Evolutionary conservation across 345 rosid genomes (phyloP).

Genomic region (Physaria fendleri): DNA sequence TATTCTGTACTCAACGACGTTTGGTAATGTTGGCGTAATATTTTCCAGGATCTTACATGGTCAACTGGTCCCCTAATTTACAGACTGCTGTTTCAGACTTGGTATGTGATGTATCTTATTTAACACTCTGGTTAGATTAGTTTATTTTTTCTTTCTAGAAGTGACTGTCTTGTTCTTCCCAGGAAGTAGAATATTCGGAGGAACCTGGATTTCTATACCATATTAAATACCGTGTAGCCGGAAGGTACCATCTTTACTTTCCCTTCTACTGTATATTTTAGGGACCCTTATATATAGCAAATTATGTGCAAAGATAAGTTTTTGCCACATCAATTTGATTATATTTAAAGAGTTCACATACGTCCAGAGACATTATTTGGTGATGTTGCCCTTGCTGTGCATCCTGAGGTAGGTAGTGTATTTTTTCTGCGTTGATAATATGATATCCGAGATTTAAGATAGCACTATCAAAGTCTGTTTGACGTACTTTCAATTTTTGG

Average conservation of each 20-base stretch:
- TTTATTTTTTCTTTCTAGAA: conserved; percentile 6
- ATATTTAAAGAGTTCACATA: neutral
- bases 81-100: conserved; percentile 99
- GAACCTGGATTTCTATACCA: conserved; percentile 78
- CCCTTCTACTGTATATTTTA: neutral
- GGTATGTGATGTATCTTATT: conserved; percentile 50
- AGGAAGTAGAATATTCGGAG: conserved; percentile 99
- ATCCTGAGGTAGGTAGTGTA: conserved; percentile 59
- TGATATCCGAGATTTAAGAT: neutral
- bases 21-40: conserved; percentile 16
- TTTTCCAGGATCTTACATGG: conserved; percentile 84
- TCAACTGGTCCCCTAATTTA: conserved; percentile 97
- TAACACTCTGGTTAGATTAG: conserved; percentile 2
- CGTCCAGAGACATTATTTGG: conserved; percentile 98
- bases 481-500: neutral
- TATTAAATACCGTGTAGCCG: conserved; percentile 96
- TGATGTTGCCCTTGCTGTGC: conserved; percentile 90
- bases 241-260: conserved; percentile 43
- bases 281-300: neutral
- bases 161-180: conserved; percentile 16
- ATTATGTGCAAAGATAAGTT: neutral
- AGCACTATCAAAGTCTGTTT: conserved; percentile 5
- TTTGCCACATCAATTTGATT: neutral
- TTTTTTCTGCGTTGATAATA: neutral
- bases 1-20: neutral